Evolutionary conservation across 495 filamentous ascomycete species (phyloP).

Genomic region (Aspergillus conjunctus): DNA sequence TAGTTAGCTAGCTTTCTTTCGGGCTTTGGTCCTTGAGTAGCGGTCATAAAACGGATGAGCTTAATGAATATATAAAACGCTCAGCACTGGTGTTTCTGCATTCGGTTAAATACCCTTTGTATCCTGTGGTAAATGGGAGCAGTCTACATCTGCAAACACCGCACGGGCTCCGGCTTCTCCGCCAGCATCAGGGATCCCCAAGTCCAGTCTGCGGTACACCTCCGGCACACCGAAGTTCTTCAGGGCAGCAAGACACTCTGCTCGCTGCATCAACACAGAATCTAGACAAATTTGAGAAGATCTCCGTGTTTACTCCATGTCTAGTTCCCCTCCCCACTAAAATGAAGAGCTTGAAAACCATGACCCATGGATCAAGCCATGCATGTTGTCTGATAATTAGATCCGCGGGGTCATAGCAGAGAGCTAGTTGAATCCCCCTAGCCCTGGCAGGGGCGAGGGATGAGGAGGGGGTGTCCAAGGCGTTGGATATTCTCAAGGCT

Average conservation of each 20-base stretch:
- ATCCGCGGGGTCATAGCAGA: not conserved
- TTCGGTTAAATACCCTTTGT: no score
- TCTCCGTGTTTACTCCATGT: slow-evolving; percentile 12
- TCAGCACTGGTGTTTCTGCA: no score
- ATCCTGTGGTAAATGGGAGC: not conserved
- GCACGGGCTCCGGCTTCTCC: slow-evolving; percentile 34
- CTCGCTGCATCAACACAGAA: not conserved
- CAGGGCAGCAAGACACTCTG: not conserved
- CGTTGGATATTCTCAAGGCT: no score
- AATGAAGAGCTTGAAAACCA: not conserved
- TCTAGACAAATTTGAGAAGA: not conserved
- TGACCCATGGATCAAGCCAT: slow-evolving; percentile 3
- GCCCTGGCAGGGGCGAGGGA: no score
- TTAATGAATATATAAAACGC: no score
- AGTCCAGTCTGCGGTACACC: slow-evolving; percentile 22
- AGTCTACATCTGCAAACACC: slow-evolving; percentile 31
- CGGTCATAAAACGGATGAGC: no score
- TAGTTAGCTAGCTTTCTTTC: no score
- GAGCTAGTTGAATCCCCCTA: not conserved
- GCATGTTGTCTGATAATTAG: not conserved
- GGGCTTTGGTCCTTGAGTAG: no score
- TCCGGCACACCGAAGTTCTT: slow-evolving; percentile 29
- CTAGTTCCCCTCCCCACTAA: not conserved
- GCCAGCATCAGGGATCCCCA: slow-evolving; percentile 30
- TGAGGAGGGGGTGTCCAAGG: no score